Percentiles rank a stretch among this genome's conserved stretches.
Evolutionary conservation across 108 stramenopile species (phyloP).

Genomic region (Asterionellopsis glacialis): DNA sequence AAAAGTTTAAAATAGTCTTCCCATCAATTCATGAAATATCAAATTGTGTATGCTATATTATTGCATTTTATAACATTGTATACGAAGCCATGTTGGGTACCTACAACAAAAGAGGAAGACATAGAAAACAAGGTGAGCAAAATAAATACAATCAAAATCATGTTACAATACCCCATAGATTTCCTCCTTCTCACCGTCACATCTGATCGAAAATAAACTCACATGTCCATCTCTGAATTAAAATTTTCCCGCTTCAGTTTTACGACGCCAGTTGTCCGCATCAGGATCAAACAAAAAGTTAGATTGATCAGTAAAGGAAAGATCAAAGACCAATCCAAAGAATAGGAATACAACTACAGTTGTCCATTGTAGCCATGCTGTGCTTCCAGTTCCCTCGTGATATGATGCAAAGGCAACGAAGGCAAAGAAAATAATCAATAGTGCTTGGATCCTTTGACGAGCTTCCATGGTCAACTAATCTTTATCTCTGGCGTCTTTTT

Average conservation of each 20-base stretch:
- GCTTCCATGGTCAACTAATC: neutral
- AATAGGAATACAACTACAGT: slow-evolving; percentile 53
- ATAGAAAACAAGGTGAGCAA: too few species aligned
- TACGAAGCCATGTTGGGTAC: too few species aligned
- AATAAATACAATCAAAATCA: too few species aligned
- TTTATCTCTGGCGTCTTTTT: too few species aligned
- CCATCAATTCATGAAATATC: too few species aligned
- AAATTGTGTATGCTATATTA: too few species aligned
- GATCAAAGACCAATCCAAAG: slow-evolving; percentile 70
- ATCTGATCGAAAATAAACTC: too few species aligned
- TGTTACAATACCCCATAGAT: too few species aligned
- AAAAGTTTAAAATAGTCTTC: too few species aligned
- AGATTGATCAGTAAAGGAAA: slow-evolving; percentile 64
- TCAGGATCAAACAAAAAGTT: slow-evolving; percentile 89
- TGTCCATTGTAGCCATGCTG: slow-evolving; percentile 78
- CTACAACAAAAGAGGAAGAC: too few species aligned
- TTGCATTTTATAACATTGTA: too few species aligned
- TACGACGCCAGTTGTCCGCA: slow-evolving; percentile 91
- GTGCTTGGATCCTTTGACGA: slow-evolving; percentile 40
- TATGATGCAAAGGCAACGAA: slow-evolving; percentile 79
- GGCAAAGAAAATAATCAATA: slow-evolving; percentile 59
- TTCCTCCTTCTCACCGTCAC: too few species aligned
- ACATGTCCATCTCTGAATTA: neutral
- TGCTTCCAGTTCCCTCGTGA: slow-evolving; percentile 68
- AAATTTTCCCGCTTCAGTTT: slow-evolving; percentile 48